A percentile compares a stretch with the other conserved stretches of the same genome.
phyloP scores from a whole-genome alignment of 192 early-diverging fungal species.

The Coemansia sp. region DNA sequence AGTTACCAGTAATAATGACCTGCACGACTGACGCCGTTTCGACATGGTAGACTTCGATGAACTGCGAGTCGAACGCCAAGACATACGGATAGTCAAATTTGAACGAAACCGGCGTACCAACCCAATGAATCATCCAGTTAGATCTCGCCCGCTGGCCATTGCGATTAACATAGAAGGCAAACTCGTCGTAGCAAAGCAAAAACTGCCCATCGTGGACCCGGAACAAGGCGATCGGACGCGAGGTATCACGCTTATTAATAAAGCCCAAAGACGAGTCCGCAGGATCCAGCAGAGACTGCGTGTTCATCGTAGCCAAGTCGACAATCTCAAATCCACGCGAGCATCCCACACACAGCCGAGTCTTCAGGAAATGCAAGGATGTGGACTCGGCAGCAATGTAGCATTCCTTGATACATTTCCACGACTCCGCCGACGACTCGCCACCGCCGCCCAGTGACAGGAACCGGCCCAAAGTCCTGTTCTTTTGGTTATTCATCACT shows the following conservation, averaged over 20 bases:
- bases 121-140: slow-evolving; percentile 87
- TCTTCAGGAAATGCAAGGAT: slow-evolving; percentile 83
- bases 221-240: slow-evolving; percentile 84
- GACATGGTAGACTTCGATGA: slow-evolving; percentile 88
- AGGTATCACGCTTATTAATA: slow-evolving; percentile 75
- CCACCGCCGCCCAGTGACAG: slow-evolving; percentile 33
- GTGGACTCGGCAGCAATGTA: slow-evolving; percentile 91
- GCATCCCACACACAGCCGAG: slow-evolving; percentile 88
- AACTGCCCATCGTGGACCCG: slow-evolving; percentile 76
- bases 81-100: slow-evolving; percentile 83
- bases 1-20: slow-evolving; percentile 65
- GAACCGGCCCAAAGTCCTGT: slow-evolving; percentile 54
- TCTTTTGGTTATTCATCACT: slow-evolving; percentile 56
- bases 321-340: slow-evolving; percentile 94
- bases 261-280: slow-evolving; percentile 77
- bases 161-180: slow-evolving; percentile 92
- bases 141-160: slow-evolving; percentile 73
- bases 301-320: slow-evolving; percentile 79
- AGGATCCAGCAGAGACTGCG: slow-evolving; percentile 87
- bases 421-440: slow-evolving; percentile 48
- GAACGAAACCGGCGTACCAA: slow-evolving; percentile 84
- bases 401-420: slow-evolving; percentile 75
- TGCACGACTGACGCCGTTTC: slow-evolving; percentile 73
- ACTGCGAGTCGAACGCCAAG: slow-evolving; percentile 85
- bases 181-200: slow-evolving; percentile 92